These are phyloP conservation scores for Pelargonium fulgidum DNA, from an alignment of 441 rosid genomes.

Conservation along the genomic window DNA sequence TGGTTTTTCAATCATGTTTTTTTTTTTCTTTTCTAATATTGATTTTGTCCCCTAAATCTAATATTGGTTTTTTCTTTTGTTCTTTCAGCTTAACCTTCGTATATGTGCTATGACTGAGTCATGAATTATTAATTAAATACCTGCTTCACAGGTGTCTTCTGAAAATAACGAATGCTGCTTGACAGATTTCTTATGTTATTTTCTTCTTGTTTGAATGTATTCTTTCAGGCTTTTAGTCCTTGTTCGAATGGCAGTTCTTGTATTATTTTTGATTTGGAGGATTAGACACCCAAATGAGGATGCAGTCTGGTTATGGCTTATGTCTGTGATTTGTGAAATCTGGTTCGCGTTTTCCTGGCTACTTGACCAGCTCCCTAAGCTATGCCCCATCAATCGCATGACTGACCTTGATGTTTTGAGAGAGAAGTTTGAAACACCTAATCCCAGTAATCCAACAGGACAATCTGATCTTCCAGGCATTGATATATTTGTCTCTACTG, in stretches of 20 bases:
- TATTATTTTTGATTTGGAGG: conserved; percentile 70
- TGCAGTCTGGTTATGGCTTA: conserved; percentile 86
- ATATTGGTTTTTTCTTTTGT: neutral
- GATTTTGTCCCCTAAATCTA: too few relatives aligned
- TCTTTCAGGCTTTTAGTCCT: conserved; percentile 48
- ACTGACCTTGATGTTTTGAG: conserved; percentile 63
- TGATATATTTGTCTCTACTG: conserved; percentile 84
- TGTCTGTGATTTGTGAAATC: conserved; percentile 74
- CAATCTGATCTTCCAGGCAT: conserved; percentile 78
- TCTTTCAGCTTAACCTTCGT: neutral
- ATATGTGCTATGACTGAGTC: neutral
- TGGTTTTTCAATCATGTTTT: too few relatives aligned
- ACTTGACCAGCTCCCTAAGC: conserved; percentile 85
- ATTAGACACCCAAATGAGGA: conserved; percentile 63
- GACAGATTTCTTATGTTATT: neutral
- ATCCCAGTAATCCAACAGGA: conserved; percentile 59
- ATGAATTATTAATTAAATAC: neutral
- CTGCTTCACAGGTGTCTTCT: too few relatives aligned
- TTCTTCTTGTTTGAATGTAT: neutral
- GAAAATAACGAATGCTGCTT: neutral
- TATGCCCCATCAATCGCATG: conserved; percentile 70
- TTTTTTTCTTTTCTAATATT: too few relatives aligned
- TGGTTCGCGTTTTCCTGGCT: conserved; percentile 95
- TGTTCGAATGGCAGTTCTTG: conserved; percentile 63
- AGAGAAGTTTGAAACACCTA: conserved; percentile 64